phyloP scores from a whole-genome alignment of 495 filamentous ascomycete genomes.

The Geopyxis carbonaria region DNA sequence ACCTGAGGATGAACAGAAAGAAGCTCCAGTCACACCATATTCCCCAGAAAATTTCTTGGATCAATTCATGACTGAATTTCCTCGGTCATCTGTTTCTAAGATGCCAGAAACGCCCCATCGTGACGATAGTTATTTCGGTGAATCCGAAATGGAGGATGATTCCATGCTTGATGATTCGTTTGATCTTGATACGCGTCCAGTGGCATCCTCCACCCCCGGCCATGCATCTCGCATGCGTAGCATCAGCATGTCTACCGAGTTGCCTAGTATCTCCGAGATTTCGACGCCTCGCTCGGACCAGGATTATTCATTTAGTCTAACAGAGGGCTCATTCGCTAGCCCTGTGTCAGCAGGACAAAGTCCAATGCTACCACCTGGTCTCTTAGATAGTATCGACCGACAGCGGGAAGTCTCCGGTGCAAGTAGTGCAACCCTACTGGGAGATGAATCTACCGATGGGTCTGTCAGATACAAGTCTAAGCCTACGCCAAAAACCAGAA shows the following conservation, averaged over 20 bases:
- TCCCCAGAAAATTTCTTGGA: too few relatives aligned
- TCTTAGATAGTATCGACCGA: neutral
- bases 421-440: neutral
- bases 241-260: neutral
- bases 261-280: slow-evolving; percentile 3
- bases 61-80: too few relatives aligned
- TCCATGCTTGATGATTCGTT: neutral
- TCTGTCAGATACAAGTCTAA: neutral
- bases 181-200: neutral
- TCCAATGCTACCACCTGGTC: neutral
- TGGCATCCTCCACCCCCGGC: too few relatives aligned
- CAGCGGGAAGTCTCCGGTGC: neutral
- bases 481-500: neutral
- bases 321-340: neutral
- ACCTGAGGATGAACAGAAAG: too few relatives aligned
- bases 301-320: too few relatives aligned
- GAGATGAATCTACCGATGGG: neutral
- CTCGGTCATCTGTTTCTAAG: too few relatives aligned
- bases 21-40: too few relatives aligned
- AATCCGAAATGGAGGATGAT: too few relatives aligned
- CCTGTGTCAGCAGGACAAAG: neutral
- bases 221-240: too few relatives aligned
- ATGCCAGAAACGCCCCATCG: too few relatives aligned
- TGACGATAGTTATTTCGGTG: too few relatives aligned
- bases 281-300: slow-evolving; percentile 3